Base-by-base conservation (phyloP, 768 basidiomycete species). In the Tricholoma matsutake region DNA sequence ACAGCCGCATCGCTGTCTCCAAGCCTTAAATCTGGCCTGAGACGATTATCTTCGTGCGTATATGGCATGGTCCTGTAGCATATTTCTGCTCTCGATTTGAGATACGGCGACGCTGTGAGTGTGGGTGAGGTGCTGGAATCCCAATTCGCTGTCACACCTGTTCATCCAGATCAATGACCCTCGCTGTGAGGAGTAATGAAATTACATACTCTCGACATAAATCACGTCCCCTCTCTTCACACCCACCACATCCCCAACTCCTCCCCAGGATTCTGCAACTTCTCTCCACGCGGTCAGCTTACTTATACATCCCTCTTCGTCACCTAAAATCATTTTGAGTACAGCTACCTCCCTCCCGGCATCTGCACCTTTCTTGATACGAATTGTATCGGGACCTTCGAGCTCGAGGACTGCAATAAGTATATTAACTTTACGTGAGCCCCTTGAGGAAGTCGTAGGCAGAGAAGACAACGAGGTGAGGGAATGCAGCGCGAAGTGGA, bases 251-350 rank as follows among this genome's bases (percentile, higher is more conserved):
- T 76, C 72, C 9, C 77, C 75, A 37, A 72, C 61, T 1, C 78
- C 80, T 22, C 87, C 88, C 91, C 91, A 92, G 0, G 72, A 71
- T 47, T 92, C 87, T 10, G 92, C 92, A 4, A 82, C 75, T 51
- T 92, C 87, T 58, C 91, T 77, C 92, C 92, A 94, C 11, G 87
- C 91, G 4, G 88, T 88, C 16, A 93, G 70, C 72, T 87, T 91
- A 67, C 84, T 84, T 6, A 92, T 80, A 1, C 73, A 79, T 1
- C 87, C 87, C 29, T 82, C 82, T 57, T 91, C 89, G 65, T 92
- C 89, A 9, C 88, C 88, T 25, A 93, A 71, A 52, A 93, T 83
- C 67, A 92, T 76, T 67, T 85, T 89, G 29, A 93, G 72, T 45
- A 93, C 69, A 0, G 81, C 82, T 0, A 91, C 83, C 61, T 89